These are phyloP conservation scores for Eimeria sp. DNA, from an alignment of 169 alveolate genomes.

Conservation along the genomic window DNA sequence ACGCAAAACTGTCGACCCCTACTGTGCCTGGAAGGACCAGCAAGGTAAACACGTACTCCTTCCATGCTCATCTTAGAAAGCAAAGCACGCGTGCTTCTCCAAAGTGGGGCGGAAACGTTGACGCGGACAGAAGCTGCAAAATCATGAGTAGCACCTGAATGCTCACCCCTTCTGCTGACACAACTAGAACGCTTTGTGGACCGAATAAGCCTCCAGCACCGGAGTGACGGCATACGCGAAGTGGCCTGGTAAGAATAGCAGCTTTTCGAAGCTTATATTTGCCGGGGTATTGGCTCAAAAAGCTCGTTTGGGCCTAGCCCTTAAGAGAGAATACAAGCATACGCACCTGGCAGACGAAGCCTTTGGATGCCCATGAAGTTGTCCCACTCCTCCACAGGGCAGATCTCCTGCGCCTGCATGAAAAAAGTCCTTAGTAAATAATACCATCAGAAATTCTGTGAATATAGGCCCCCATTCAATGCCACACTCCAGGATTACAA, in stretches of 20 bases:
- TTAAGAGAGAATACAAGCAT: not conserved
- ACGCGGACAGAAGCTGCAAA: conserved; percentile 81
- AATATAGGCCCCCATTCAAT: not conserved
- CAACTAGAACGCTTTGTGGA: not conserved
- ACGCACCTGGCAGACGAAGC: conserved; percentile 51
- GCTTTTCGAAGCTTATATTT: not conserved
- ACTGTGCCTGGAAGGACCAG: not conserved
- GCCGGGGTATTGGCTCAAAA: not conserved
- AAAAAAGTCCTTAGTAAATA: not conserved
- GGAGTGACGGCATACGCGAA: not conserved
- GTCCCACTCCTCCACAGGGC: conserved; percentile 78
- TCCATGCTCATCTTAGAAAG: conserved; percentile 29
- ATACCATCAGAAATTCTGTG: not conserved
- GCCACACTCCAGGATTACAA: not conserved
- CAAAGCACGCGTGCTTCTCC: conserved; percentile 71
- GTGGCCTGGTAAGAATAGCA: not conserved
- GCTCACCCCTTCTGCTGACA: not conserved
- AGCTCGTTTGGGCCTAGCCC: not conserved
- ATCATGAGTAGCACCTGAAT: not conserved
- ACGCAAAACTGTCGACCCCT: not conserved
- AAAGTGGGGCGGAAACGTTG: conserved; percentile 77
- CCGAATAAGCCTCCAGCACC: not conserved
- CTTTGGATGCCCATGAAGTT: conserved; percentile 64
- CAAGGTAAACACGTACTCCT: not conserved
- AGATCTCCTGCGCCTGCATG: conserved; percentile 69